phyloP scores from a whole-genome alignment of 2,329 filamentous ascomycete species.

The Shiraia sp. region DNA sequence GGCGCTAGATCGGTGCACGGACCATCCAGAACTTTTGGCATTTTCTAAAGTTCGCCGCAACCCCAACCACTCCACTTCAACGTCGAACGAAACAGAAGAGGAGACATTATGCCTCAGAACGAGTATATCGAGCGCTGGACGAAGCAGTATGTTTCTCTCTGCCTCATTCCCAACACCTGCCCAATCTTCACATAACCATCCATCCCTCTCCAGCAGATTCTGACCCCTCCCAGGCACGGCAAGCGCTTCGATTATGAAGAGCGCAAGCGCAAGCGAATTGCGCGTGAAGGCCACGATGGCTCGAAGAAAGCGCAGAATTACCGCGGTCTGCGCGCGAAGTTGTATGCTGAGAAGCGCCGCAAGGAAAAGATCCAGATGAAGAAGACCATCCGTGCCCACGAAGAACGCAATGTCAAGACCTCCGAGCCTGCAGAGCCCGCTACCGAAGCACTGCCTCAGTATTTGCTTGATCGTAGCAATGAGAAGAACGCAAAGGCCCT shows the following conservation, averaged over 20 bases:
- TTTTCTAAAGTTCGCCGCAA: slow-evolving; percentile 22
- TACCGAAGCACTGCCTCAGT: slow-evolving; percentile 82
- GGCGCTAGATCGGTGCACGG: slow-evolving; percentile 9
- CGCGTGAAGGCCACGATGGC: slow-evolving; percentile 85
- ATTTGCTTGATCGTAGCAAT: slow-evolving; percentile 84
- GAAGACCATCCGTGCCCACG: slow-evolving; percentile 75
- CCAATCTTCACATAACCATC: slow-evolving; percentile 1
- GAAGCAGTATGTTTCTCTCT: slow-evolving; percentile 57
- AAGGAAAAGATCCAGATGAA: slow-evolving; percentile 74
- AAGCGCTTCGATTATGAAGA: slow-evolving; percentile 79
- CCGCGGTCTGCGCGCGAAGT: slow-evolving; percentile 86
- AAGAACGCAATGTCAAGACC: slow-evolving; percentile 94
- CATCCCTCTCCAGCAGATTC: background rate
- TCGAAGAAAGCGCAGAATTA: slow-evolving; percentile 92
- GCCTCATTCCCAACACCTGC: background rate
- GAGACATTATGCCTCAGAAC: slow-evolving; percentile 70
- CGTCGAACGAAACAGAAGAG: slow-evolving; percentile 6
- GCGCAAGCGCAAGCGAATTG: slow-evolving; percentile 80
- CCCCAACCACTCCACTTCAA: slow-evolving; percentile 11
- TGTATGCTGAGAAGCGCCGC: slow-evolving; percentile 89
- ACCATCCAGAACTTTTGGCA: slow-evolving; percentile 21
- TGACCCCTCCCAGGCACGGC: slow-evolving; percentile 31
- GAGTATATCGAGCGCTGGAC: slow-evolving; percentile 76
- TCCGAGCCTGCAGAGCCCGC: slow-evolving; percentile 76
- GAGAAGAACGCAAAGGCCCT: slow-evolving; percentile 73